A percentile compares a stretch with the other conserved stretches of the same genome.
These are phyloP conservation scores for Mycena leptocephala DNA, from an alignment of 768 basidiomycete species.

Conservation along the genomic window DNA sequence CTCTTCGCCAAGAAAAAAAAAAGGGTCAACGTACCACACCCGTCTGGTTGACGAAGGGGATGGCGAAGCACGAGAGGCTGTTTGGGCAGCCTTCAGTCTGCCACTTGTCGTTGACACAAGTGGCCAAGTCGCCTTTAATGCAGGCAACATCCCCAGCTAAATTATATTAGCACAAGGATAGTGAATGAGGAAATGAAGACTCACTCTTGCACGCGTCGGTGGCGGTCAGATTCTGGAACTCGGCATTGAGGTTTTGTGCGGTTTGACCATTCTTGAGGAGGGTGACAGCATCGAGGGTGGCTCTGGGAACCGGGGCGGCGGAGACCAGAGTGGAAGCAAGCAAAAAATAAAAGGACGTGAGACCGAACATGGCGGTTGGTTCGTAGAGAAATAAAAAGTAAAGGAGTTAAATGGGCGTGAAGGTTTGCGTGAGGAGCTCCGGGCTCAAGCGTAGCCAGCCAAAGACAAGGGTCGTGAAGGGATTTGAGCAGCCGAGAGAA, in stretches of 20 bases:
- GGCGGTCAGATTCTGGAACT: conserved; percentile 58
- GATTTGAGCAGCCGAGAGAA: not conserved
- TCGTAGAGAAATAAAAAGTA: conserved; percentile 18
- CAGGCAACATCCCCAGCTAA: conserved; percentile 65
- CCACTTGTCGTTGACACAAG: conserved; percentile 62
- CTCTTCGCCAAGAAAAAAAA: not conserved
- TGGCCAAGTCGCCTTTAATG: conserved; percentile 55
- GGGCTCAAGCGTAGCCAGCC: conserved; percentile 38
- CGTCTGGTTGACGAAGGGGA: conserved; percentile 59
- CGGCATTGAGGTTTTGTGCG: conserved; percentile 67
- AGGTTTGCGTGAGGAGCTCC: conserved; percentile 40
- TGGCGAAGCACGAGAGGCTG: conserved; percentile 64
- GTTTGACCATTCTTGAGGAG: conserved; percentile 64
- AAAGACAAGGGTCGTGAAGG: conserved; percentile 27
- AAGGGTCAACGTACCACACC: conserved; percentile 63
- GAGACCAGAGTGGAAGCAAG: conserved; percentile 45
- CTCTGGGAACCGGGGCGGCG: conserved; percentile 50
- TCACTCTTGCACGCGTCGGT: conserved; percentile 65
- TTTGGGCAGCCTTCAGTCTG: conserved; percentile 53
- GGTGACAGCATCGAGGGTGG: conserved; percentile 56
- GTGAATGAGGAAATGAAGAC: conserved; percentile 22
- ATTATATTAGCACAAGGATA: not conserved
- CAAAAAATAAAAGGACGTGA: conserved; percentile 44
- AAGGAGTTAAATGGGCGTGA: not conserved
- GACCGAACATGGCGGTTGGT: conserved; percentile 30